These are phyloP conservation scores for Brassica cretica DNA, from an alignment of 345 rosid species.

Conservation along the genomic window DNA sequence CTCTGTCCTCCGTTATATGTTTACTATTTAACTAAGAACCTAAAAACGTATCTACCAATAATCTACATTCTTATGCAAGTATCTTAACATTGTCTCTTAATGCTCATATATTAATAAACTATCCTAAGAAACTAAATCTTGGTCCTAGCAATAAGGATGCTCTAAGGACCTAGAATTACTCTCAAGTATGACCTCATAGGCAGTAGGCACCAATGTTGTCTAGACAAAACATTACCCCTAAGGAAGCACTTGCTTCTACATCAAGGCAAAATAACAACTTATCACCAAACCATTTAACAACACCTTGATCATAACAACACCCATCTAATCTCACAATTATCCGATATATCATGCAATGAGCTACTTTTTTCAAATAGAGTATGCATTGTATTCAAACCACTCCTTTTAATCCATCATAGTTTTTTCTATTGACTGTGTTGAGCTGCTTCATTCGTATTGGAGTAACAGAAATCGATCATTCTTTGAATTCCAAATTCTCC, in stretches of 20 bases:
- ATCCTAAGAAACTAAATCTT: too few relatives aligned
- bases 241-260: background rate
- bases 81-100: too few relatives aligned
- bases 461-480: background rate
- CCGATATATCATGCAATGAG: background rate
- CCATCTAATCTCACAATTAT: background rate
- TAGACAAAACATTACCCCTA: background rate
- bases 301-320: background rate
- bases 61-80: too few relatives aligned
- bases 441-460: background rate
- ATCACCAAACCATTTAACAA: background rate
- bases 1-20: too few relatives aligned
- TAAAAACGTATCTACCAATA: too few relatives aligned
- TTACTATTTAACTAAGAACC: too few relatives aligned
- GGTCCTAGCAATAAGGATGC: too few relatives aligned
- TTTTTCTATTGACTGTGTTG: background rate
- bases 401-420: background rate
- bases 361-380: too few relatives aligned
- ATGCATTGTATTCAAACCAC: background rate
- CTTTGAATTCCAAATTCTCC: background rate
- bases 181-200: background rate
- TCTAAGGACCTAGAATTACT: background rate
- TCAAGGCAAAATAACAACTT: background rate
- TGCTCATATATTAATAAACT: too few relatives aligned
- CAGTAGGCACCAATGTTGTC: background rate